A percentile compares a stretch with the other conserved stretches of the same genome.
Conservation (phyloP, 129 eudicot species). For the Cynara cardunculus region DNA sequence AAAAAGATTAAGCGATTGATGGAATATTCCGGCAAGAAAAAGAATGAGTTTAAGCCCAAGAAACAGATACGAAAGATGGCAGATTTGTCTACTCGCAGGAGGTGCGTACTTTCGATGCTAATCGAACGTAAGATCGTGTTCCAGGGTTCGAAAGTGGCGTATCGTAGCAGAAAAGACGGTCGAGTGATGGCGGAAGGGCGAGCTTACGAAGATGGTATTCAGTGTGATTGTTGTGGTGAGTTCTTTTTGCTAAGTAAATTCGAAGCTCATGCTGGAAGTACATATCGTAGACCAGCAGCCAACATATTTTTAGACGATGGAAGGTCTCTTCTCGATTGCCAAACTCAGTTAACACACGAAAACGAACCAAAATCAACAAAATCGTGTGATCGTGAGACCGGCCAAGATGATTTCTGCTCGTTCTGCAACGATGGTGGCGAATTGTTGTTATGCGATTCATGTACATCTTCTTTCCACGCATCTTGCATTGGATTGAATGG, state of each 20-base stretch:
- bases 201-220: slow-evolving; percentile 51
- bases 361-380: slow-evolving; percentile 1
- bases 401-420: slow-evolving; percentile 55
- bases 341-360: slow-evolving; percentile 25
- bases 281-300: slow-evolving; percentile 60
- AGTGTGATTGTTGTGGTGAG: slow-evolving; percentile 56
- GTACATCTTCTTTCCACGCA: slow-evolving; percentile 73
- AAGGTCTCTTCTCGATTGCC: slow-evolving; percentile 54
- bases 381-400: background rate
- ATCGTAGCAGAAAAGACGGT: slow-evolving; percentile 32
- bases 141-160: slow-evolving; percentile 39
- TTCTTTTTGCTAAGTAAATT: slow-evolving; percentile 47
- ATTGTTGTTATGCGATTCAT: slow-evolving; percentile 60
- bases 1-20: background rate
- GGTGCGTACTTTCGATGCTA: slow-evolving; percentile 39
- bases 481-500: slow-evolving; percentile 54
- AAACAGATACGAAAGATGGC: slow-evolving; percentile 17
- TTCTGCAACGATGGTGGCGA: slow-evolving; percentile 59
- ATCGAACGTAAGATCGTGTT: slow-evolving; percentile 42
- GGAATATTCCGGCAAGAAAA: background rate
- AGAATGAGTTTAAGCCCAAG: background rate
- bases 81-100: background rate
- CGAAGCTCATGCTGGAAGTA: slow-evolving; percentile 81
- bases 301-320: slow-evolving; percentile 66
- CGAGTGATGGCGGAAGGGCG: slow-evolving; percentile 35